Evolutionary conservation across 345 rosid genomes (phyloP), one percentile per base, ranked within the genome.

Genomic region (Carallia pectinifolia): DNA sequence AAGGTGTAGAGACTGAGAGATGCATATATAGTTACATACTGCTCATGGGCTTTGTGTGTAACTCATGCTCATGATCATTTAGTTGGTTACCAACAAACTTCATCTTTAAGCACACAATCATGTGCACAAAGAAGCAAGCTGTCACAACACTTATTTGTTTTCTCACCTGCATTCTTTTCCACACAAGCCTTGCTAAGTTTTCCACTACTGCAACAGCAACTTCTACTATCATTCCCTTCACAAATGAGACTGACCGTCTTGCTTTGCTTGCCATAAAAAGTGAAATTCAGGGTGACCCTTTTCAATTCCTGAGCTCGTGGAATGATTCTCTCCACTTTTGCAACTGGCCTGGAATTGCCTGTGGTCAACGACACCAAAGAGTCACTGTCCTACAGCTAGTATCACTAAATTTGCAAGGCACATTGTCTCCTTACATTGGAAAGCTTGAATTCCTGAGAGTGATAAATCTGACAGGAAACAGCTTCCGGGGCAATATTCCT

Each of bases 311-410:
- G 29, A 59, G 30, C 4, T 52, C 17, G 19, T 66, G 69, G 60
- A 66, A 66, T 19, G 69, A 34, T 66, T 66, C 69, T 12, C 7
- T 34, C 29, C 58, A 53, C 16, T 48, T 65, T 33, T 65, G 68
- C 27, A n/a, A 17, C 17, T 48, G 56, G 58, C 39, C 30, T 6
- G 47, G 48, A 30, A 37, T 53, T 34, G n/a, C 0, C 10, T 53
- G 69, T 18, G 59, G 60, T 44, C 18, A 16, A 12, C 1, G 36
- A 23, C 66, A 40, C 23, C 50, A 63, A 27, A 40, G 53, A 40
- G 66, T 63, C 12, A 63, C 36, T 19, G 23, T 40, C 53, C 40
- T 63, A 15, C 10, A 44, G 2, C 40, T 23, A 27, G 34, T 4
- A 6, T 63, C 53, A 8, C 12, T 40, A n/a, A 40, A 52, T 52